Evolutionary conservation across 2,329 filamentous ascomycete species (phyloP).

Genomic region (Calonectria pseudoreteaudii): DNA sequence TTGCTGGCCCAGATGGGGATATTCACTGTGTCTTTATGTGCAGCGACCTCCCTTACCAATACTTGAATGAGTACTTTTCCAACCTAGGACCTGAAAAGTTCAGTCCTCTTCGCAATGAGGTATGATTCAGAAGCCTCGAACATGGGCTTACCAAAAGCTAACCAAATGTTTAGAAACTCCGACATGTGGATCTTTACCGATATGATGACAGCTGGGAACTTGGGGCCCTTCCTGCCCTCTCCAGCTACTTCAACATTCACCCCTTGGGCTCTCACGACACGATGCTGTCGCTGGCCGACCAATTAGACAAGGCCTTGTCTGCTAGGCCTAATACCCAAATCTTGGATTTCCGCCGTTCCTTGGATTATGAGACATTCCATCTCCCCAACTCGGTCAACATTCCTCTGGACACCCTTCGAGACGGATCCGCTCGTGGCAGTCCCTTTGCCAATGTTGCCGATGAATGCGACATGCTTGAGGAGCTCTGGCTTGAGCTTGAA

Average conservation of each 20-base stretch:
- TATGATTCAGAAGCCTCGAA: slow-evolving; percentile 15
- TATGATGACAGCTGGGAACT: slow-evolving; percentile 69
- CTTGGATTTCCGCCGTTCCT: slow-evolving; percentile 56
- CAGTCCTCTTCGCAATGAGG: slow-evolving; percentile 58
- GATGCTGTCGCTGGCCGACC: slow-evolving; percentile 39
- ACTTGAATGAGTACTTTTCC: slow-evolving; percentile 69
- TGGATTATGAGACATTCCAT: slow-evolving; percentile 57
- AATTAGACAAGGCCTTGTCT: slow-evolving; percentile 41
- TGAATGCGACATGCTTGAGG: slow-evolving; percentile 57
- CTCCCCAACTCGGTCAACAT: slow-evolving; percentile 60
- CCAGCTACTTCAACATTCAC: slow-evolving; percentile 48
- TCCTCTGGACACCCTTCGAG: slow-evolving; percentile 54
- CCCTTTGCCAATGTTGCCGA: slow-evolving; percentile 58
- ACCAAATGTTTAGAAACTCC: slow-evolving; percentile 53
- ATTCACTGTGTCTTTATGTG: slow-evolving; percentile 70
- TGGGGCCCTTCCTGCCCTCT: slow-evolving; percentile 52
- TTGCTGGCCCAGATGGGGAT: slow-evolving; percentile 59
- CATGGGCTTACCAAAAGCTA: slow-evolving; percentile 15
- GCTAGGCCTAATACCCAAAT: slow-evolving; percentile 50
- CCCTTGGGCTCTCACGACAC: slow-evolving; percentile 39
- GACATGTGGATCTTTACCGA: slow-evolving; percentile 62
- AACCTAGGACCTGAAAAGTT: slow-evolving; percentile 63
- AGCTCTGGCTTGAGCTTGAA: slow-evolving; percentile 63
- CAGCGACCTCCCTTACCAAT: slow-evolving; percentile 73
- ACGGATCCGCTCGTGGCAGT: slow-evolving; percentile 41